Evolutionary conservation across 1,139 yeast species (phyloP), one percentile per base, ranked within the genome.

Genomic region (Komagataea norvegica): DNA sequence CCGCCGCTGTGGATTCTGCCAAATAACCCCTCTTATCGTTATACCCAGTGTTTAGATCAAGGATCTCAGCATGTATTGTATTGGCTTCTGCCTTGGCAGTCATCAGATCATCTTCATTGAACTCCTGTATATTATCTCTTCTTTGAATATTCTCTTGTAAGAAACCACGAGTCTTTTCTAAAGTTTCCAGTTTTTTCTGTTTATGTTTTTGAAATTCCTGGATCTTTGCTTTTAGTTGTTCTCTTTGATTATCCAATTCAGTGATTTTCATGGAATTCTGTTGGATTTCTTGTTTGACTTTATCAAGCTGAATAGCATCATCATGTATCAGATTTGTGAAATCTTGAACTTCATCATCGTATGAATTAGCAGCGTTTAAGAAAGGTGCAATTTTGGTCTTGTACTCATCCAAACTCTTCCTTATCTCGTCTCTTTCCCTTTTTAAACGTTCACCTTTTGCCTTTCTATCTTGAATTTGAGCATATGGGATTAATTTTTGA

Each of bases 401-500:
- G 42, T 73, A 71, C 3, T 56, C 54, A 8, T 55, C 54, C 16
- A 66, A 47, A 23, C 59, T 55, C 9, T 43, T 44, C 45, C 67
- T 65, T 9, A 74, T 68, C 11, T 54, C 52, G 25, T 74, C 72
- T 40, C 71, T 67, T 22, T 62, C 65, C 16, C 52, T 49, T 48
- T 73, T 75, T 34, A 70, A 60, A 11, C 56, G 54, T 23, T 64
- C 60, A 33, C 67, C 64, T 37, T 63, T 63, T n/a, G 54, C 59
- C 44, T 71, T 77, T 42, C 72, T 64, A 38, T 77, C 82, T 35
- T 75, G 73, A 3, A 76, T 60, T 43, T 71, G 69, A 1, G 80
- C 86, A 56, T 77, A 80, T 0, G 88, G 88, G 25, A 79, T 55
- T 26, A 80, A 59, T 45, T 67, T 65, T 37, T 64, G 61, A 52